phyloP scores from a whole-genome alignment of 345 rosid species.

The Hibiscus syriacus region DNA sequence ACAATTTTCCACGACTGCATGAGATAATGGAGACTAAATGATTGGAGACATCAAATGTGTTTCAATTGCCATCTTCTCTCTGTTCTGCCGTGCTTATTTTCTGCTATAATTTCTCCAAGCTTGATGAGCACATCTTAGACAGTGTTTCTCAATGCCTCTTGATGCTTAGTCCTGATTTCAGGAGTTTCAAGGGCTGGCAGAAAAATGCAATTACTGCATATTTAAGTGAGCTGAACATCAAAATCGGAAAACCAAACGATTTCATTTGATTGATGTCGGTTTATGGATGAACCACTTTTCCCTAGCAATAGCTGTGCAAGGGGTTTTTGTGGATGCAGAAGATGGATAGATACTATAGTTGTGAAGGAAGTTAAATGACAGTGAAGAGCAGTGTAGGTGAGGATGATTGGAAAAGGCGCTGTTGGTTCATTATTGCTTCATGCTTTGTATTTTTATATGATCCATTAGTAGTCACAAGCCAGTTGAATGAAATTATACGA shows the following conservation, averaged over 20 bases:
- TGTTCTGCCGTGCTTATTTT: not conserved
- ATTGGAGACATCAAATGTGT: not conserved
- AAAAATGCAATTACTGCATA: conserved; percentile 60
- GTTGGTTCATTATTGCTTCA: not conserved
- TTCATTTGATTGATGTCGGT: conserved; percentile 25
- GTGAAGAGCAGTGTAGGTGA: not conserved
- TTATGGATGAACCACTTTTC: conserved; percentile 1
- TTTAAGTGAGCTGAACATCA: conserved; percentile 51
- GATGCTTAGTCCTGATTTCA: conserved; percentile 18
- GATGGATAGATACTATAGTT: not conserved
- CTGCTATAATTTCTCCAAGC: not conserved
- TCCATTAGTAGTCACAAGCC: too few relatives aligned
- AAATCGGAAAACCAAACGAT: conserved; percentile 56
- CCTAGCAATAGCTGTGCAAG: not conserved
- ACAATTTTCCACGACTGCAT: not conserved
- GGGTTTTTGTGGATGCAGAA: not conserved
- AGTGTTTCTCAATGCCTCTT: not conserved
- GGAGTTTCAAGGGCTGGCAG: conserved; percentile 96
- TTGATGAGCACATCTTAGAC: conserved; percentile 1
- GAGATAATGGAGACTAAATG: not conserved
- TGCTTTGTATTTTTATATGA: not conserved
- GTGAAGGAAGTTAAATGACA: not conserved
- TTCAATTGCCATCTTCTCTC: not conserved
- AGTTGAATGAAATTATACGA: too few relatives aligned
- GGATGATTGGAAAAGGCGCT: not conserved